phyloP scores from a whole-genome alignment of 352 stramenopile genomes.

The Pythium inflatum region DNA sequence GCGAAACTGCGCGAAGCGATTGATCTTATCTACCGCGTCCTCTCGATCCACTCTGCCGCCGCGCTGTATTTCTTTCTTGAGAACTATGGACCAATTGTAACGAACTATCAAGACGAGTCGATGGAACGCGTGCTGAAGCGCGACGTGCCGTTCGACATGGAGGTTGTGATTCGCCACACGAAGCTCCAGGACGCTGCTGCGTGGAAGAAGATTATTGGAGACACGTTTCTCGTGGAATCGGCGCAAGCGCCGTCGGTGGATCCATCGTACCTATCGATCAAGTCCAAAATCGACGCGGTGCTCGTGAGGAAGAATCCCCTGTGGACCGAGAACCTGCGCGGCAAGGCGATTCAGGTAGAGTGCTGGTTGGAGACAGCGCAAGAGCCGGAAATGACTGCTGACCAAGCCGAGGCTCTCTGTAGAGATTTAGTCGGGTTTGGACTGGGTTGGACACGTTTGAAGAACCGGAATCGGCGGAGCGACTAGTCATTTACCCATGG shows the following conservation, averaged over 20 bases:
- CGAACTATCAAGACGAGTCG: background rate
- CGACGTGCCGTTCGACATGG: background rate
- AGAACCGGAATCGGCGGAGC: too few relatives aligned
- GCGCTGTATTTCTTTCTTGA: too few relatives aligned
- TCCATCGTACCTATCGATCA: too few relatives aligned
- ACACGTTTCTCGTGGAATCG: background rate
- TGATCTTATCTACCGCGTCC: background rate
- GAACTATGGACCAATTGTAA: background rate
- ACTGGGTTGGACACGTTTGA: background rate
- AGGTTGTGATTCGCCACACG: background rate
- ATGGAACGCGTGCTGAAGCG: background rate
- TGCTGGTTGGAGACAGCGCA: background rate
- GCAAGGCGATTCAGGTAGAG: background rate
- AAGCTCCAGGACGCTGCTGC: background rate
- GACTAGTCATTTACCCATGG: background rate
- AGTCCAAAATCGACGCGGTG: too few relatives aligned
- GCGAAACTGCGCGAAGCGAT: background rate
- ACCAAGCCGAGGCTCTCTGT: background rate
- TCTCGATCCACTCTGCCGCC: background rate
- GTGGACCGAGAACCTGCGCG: too few relatives aligned
- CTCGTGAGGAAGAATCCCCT: too few relatives aligned
- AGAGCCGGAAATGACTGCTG: background rate
- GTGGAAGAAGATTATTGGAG: background rate
- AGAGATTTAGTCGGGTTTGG: background rate
- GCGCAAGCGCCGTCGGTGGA: background rate